phyloP scores from a whole-genome alignment of 257 asterid genomes.

The Anisodus acutangulus region DNA sequence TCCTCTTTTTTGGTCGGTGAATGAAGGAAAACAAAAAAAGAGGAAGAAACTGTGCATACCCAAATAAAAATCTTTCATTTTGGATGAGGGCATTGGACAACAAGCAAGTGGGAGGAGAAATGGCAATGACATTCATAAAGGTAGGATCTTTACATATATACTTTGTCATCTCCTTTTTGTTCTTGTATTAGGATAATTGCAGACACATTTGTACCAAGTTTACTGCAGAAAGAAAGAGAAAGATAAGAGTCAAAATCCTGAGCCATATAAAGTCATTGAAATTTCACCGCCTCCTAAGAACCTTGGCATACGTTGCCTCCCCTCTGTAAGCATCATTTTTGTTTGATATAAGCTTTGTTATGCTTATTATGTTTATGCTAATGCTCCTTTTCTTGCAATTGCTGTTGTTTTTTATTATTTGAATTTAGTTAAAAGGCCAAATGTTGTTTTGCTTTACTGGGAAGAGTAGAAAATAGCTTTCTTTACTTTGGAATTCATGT shows the following conservation, averaged over 20 bases:
- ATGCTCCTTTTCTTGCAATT: background rate
- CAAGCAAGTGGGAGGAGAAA: conserved; percentile 25
- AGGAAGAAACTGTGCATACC: background rate
- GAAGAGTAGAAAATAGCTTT: background rate
- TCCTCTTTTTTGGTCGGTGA: background rate
- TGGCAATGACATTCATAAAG: conserved; percentile 59
- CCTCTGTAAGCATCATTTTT: conserved; percentile 52
- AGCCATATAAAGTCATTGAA: conserved; percentile 80
- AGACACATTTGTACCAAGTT: conserved; percentile 57
- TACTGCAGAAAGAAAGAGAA: conserved; percentile 75
- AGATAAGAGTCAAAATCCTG: conserved; percentile 63
- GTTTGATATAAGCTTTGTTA: background rate
- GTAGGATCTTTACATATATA: conserved; percentile 33
- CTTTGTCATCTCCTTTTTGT: background rate
- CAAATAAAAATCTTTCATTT: conserved; percentile 9
- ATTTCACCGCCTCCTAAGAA: conserved; percentile 89
- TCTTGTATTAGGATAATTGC: conserved; percentile 4
- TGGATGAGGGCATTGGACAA: background rate
- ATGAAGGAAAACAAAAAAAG: background rate
- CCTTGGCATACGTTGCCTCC: conserved; percentile 90
- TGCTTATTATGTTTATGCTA: background rate
- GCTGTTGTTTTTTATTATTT: background rate
- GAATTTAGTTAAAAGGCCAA: background rate
- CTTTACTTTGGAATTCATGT: background rate
- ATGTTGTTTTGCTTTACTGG: background rate